phyloP scores from a whole-genome alignment of 306 rosid species.

The Calophaca sinica region DNA sequence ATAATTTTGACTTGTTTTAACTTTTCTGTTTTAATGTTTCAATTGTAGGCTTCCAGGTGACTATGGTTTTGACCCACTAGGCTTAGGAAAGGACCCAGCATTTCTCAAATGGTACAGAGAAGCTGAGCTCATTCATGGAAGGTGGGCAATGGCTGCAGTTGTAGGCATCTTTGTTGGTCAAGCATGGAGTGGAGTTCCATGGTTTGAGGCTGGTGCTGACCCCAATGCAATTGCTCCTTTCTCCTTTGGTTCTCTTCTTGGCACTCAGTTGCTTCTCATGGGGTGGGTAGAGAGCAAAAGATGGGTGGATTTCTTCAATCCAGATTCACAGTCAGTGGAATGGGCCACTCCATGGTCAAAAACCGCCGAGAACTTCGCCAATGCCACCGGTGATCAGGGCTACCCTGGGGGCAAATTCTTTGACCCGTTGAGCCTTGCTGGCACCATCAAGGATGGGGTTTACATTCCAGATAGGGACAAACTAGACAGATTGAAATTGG shows the following conservation, averaged over 20 bases:
- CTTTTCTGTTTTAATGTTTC: slow-evolving; percentile 1
- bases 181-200: slow-evolving; percentile 97
- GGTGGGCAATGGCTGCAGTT: slow-evolving; percentile 99
- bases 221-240: slow-evolving; percentile 92
- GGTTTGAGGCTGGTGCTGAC: slow-evolving; percentile 97
- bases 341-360: slow-evolving; percentile 99
- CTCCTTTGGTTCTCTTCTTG: slow-evolving; percentile 91
- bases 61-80: slow-evolving; percentile 94
- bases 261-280: slow-evolving; percentile 93
- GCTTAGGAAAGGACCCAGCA: slow-evolving; percentile 92
- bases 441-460: slow-evolving; percentile 65
- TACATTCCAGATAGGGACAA: slow-evolving; percentile 78
- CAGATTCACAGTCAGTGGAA: slow-evolving; percentile 91
- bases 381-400: slow-evolving; percentile 91
- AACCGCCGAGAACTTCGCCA: slow-evolving; percentile 87
- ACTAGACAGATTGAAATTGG: slow-evolving; percentile 85
- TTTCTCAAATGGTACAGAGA: slow-evolving; percentile 99
- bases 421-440: slow-evolving; percentile 83
- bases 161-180: slow-evolving; percentile 94
- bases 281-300: slow-evolving; percentile 99
- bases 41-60: slow-evolving; percentile 90
- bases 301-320: slow-evolving; percentile 99
- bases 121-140: slow-evolving; percentile 96
- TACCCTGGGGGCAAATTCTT: slow-evolving; percentile 98
- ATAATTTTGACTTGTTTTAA: background rate